phyloP scores from a whole-genome alignment of 345 rosid genomes.

The Camelina laxa region DNA sequence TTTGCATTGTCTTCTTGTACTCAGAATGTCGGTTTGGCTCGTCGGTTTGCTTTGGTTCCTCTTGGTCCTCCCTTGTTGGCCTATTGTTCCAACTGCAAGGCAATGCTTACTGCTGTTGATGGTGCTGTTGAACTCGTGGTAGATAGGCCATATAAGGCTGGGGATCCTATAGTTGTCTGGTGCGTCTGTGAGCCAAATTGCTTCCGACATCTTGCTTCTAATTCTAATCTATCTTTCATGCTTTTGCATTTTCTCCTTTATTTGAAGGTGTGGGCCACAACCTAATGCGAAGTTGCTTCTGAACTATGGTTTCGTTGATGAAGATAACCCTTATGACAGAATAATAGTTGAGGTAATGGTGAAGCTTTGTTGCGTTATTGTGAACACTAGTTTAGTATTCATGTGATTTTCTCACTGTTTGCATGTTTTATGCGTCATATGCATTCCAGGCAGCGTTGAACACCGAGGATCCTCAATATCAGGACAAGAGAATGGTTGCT shows the following conservation, averaged over 20 bases:
- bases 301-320: slow-evolving; percentile 94
- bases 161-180: slow-evolving; percentile 93
- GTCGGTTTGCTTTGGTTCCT: slow-evolving; percentile 98
- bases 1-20: slow-evolving; percentile 30
- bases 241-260: slow-evolving; percentile 15
- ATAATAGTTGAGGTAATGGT: slow-evolving; percentile 69
- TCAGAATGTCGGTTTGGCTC: slow-evolving; percentile 95
- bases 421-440: slow-evolving; percentile 34
- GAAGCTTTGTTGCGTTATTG: slow-evolving; percentile 11
- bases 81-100: slow-evolving; percentile 90
- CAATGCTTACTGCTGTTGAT: slow-evolving; percentile 85
- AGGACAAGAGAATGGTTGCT: slow-evolving; percentile 94
- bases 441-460: slow-evolving; percentile 75
- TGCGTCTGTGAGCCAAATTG: slow-evolving; percentile 44
- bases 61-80: slow-evolving; percentile 98
- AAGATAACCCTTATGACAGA: slow-evolving; percentile 85
- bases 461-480: slow-evolving; percentile 97
- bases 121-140: slow-evolving; percentile 88
- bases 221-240: slow-evolving; percentile 33
- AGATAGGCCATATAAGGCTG: slow-evolving; percentile 85
- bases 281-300: slow-evolving; percentile 92
- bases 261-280: slow-evolving; percentile 94
- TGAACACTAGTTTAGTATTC: slow-evolving; percentile 3
- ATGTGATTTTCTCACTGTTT: slow-evolving; percentile 18
- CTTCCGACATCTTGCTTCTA: slow-evolving; percentile 14